Base-by-base conservation (phyloP, 352 stramenopile genomes). In the Phytophthora sansomeana region DNA sequence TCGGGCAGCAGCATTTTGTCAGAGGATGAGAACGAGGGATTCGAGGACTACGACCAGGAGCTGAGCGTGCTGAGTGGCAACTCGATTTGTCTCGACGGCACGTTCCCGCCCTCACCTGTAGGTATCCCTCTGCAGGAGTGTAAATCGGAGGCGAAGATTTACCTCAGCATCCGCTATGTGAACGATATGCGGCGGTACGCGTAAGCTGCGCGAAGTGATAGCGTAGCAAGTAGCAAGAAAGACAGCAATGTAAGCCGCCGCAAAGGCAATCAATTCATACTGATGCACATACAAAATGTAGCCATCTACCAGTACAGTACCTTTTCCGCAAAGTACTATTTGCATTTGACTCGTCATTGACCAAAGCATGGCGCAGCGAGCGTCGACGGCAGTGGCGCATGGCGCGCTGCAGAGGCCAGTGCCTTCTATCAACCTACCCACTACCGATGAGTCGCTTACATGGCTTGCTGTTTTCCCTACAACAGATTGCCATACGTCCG, bases 131-230 rank as follows among this genome's bases (percentile, higher is more conserved):
- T 96, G 46, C 14, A 74, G 5, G 82, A 75, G 33, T 81, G 77
- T 50, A 74, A 85, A 21, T 71, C 74, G 19, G 52, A 74, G 11
- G 83, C 85, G 41, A 94, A 82, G 51, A 83, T 96, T 50, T 87
- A 78, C 48, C 63, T 96, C 42, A 93, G 83, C 67, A 83, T 96
- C 24, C 87, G 87, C 29, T 96, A 96, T 58, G 84, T 96, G 58
- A 96, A 96, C 63, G 84, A 94, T 63, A 90, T 96, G 81, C 85
- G 88, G 13, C 84, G 85, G 30, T 92, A 92, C 54, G 76, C 75
- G 1, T 93, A 83, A 72, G 55, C 24, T 36, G 50, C 30, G 11
- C 16, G 32, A 63, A 70, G 39, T 53, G 55, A 50, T 55, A 58
- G 54, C 24, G 35, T 35, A 55, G 30, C 61, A 47, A n/a, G 26